These are phyloP conservation scores for Eutrema heterophyllum DNA, from an alignment of 345 rosid species.

Conservation along the genomic window DNA sequence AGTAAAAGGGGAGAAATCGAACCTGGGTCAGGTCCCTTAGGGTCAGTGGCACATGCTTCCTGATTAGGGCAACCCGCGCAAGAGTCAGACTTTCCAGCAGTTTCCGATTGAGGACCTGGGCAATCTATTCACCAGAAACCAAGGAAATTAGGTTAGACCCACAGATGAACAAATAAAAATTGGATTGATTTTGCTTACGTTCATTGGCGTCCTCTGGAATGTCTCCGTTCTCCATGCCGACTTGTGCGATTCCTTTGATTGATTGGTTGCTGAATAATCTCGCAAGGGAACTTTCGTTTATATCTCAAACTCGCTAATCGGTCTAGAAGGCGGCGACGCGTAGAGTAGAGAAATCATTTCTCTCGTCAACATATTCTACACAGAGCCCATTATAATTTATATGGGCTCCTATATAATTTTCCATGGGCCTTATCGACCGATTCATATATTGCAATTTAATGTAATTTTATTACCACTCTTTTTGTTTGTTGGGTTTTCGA, in stretches of 20 bases:
- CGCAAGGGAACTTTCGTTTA: neutral
- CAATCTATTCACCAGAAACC: constrained; percentile 43
- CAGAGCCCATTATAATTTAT: neutral
- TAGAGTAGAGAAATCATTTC: neutral
- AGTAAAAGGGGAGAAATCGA: neutral
- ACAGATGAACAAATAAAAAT: neutral
- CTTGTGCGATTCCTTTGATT: neutral
- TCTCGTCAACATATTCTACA: neutral
- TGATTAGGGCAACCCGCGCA: constrained; percentile 96
- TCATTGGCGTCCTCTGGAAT: constrained; percentile 34
- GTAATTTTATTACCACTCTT: too few species aligned
- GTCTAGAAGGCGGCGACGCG: neutral
- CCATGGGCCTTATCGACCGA: neutral
- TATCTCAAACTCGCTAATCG: neutral
- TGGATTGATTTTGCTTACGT: neutral
- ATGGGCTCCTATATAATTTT: neutral
- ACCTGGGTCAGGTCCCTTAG: constrained; percentile 99
- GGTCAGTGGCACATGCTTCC: constrained; percentile 81
- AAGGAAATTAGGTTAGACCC: constrained; percentile 2
- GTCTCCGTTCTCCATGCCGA: constrained; percentile 29
- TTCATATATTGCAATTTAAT: neutral
- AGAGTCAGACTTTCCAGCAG: constrained; percentile 76
- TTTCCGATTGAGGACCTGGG: constrained; percentile 74
- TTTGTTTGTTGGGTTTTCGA: too few species aligned
- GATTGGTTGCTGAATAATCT: neutral